phyloP scores from a whole-genome alignment of 495 filamentous ascomycete species.

The Penicillium chermesinum region DNA sequence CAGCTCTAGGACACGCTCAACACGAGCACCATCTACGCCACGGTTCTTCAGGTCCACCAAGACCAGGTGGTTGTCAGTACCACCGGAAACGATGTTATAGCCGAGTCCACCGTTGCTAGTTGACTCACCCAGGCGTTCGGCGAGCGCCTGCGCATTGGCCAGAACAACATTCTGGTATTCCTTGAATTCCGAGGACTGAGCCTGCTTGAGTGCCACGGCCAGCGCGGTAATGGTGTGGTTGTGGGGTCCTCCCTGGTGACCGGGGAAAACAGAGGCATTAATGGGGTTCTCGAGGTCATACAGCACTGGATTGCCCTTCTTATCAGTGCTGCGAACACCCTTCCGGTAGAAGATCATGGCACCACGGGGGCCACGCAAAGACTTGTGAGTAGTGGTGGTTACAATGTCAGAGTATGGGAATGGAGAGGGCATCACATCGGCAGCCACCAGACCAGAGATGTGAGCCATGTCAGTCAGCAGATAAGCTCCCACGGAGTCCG shows the following conservation, averaged over 20 bases:
- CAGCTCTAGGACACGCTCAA: slow-evolving; percentile 90
- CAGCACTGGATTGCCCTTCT: slow-evolving; percentile 75
- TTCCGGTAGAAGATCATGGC: slow-evolving; percentile 98
- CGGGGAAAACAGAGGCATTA: slow-evolving; percentile 97
- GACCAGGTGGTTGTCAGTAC: slow-evolving; percentile 95
- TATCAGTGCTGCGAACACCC: slow-evolving; percentile 80
- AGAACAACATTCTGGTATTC: slow-evolving; percentile 85
- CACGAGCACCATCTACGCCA: slow-evolving; percentile 83
- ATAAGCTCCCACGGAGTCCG: slow-evolving; percentile 87
- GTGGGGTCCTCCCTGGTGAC: slow-evolving; percentile 96
- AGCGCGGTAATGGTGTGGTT: slow-evolving; percentile 98
- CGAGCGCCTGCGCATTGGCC: slow-evolving; percentile 80
- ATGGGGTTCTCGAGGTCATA: slow-evolving; percentile 94
- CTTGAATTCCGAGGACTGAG: slow-evolving; percentile 81
- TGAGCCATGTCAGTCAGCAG: slow-evolving; percentile 96
- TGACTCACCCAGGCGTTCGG: slow-evolving; percentile 63
- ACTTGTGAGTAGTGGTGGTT: slow-evolving; percentile 98
- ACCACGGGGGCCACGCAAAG: slow-evolving; percentile 85
- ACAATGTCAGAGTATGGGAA: slow-evolving; percentile 89
- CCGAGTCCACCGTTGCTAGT: slow-evolving; percentile 73
- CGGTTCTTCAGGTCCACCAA: slow-evolving; percentile 92
- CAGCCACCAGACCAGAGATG: slow-evolving; percentile 90
- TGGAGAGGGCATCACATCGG: slow-evolving; percentile 82
- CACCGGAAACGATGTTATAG: slow-evolving; percentile 86
- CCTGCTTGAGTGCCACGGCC: slow-evolving; percentile 88